Base-by-base conservation (phyloP, 306 rosid species). In the Medicago arabica region DNA sequence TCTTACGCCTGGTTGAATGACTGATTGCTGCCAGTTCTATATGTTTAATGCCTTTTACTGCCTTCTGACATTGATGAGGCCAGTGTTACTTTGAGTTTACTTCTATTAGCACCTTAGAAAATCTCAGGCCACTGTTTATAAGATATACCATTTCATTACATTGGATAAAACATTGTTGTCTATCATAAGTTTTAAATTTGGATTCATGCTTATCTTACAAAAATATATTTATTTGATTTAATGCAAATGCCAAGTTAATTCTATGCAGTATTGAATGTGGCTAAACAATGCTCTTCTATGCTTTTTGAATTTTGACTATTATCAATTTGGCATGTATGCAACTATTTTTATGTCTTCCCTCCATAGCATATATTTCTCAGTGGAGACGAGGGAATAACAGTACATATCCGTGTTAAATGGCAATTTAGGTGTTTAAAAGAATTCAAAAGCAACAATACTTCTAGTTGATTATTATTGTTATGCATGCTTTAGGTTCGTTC, bases 401-500 rank as follows among this genome's bases (percentile, higher is more conserved):
- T 76, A 18, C 61, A 57, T 38, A 66, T 65, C 36, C 31, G 50
- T 43, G 71, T 72, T 83, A 61, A 69, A 69, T 69, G 67, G 69
- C 12, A 67, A 55, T 39, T 75, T 75, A 64, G 76, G 58, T 38
- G 60, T 49, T 47, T 66, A 49, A 41, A 70, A 38, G 79, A 64
- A 78, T 67, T 78, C 44, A 47, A 65, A 69, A 15, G 7, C 25
- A 65, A 47, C 62, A 41, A 15, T 14, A 66, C 23, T 81, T 58
- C 14, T 60, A 62, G 53, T 64, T 71, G 58, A 78, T 72, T 34
- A 44, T 62, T n/a, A 57, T 63, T 16, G 21, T 51, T 72, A 38
- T 70, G 44, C 75, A 67, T 76, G 63, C 40, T 76, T 76, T 86
- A 92, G 99, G 97, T 92, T 83, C 92, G 86, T 34, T 92, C 99